Base-by-base conservation (phyloP, 1,139 yeast species). In the Geotrichum klebahnii region DNA sequence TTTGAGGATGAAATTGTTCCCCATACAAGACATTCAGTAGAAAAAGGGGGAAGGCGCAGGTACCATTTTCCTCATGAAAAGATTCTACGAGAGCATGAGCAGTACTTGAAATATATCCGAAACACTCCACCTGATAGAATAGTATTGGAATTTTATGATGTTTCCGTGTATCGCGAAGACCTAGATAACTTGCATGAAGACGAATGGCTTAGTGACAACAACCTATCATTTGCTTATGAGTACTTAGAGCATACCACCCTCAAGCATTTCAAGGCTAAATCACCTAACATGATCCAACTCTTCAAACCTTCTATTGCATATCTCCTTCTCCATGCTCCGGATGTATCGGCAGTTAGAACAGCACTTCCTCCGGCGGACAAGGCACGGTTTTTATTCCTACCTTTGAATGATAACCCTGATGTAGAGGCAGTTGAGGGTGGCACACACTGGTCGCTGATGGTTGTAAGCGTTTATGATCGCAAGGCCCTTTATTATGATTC, bases 191-290 rank as follows among this genome's bases (percentile, higher is more conserved):
- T 74, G 34, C 63, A 64, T 46, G 72, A 72, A 44, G 84, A 78
- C 28, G 84, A 82, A 60, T 84, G 94, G 94, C 67, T 85, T 29
- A 82, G 81, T 59, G 94, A 84, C 60, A 82, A 82, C 59, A 79
- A 82, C 56, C 76, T 85, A 34, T 71, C 85, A 0, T 77, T 84
- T 53, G 66, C 82, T 22, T 84, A 75, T 63, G 89, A 82, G 61
- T 72, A 76, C 55, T 65, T 85, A n/a, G 75, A 74, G 52, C 61
- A 69, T 60, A 51, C 56, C 23, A 33, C 44, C 37, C 49, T 57
- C 35, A 28, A 46, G 26, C 35, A 51, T 16, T 28, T 26, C 24
- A 17, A 20, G 19, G 12, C 20, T 10, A 47, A 40, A 32, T 37
- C 47, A 17, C 55, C 33, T 23, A 52, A 33, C 38, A 61, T 44